Conservation (phyloP, 2,329 filamentous ascomycete species). For the Nectriaceae sp. region DNA sequence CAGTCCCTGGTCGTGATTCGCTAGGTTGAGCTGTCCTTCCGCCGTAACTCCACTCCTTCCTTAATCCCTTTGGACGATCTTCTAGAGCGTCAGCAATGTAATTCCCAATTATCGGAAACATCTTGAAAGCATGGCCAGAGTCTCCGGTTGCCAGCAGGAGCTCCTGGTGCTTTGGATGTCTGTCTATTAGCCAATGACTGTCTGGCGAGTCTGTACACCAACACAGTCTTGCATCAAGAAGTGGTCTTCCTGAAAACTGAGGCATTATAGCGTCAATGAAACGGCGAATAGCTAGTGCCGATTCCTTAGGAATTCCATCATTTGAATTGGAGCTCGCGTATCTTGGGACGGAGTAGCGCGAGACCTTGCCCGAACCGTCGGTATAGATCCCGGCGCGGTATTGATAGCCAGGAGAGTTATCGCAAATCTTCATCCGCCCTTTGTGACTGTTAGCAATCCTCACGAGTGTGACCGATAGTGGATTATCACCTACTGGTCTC, state of each 20-base stretch:
- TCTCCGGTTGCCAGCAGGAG: conserved; percentile 25
- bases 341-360: conserved; percentile 9
- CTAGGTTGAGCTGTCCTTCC: conserved; percentile 14
- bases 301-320: conserved; percentile 12
- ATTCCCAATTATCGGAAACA: conserved; percentile 27
- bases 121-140: conserved; percentile 30
- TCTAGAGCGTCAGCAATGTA: conserved; percentile 26
- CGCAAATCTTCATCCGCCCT: conserved; percentile 15
- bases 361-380: background rate
- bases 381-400: conserved; percentile 4
- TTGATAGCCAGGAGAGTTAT: conserved; percentile 14
- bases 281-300: conserved; percentile 1
- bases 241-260: conserved; percentile 24
- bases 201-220: conserved; percentile 30
- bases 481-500: conserved; percentile 10
- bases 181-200: conserved; percentile 26
- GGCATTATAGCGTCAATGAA: conserved; percentile 22
- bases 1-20: conserved; percentile 16
- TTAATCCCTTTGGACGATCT: conserved; percentile 14
- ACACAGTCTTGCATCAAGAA: conserved; percentile 23
- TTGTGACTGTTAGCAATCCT: background rate
- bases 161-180: conserved; percentile 15
- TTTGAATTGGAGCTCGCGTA: conserved; percentile 10
- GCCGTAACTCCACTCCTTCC: conserved; percentile 20
- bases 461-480: no score